These are phyloP conservation scores for Gamarada debralockiae DNA, from an alignment of 495 filamentous ascomycete genomes.

Conservation along the genomic window DNA sequence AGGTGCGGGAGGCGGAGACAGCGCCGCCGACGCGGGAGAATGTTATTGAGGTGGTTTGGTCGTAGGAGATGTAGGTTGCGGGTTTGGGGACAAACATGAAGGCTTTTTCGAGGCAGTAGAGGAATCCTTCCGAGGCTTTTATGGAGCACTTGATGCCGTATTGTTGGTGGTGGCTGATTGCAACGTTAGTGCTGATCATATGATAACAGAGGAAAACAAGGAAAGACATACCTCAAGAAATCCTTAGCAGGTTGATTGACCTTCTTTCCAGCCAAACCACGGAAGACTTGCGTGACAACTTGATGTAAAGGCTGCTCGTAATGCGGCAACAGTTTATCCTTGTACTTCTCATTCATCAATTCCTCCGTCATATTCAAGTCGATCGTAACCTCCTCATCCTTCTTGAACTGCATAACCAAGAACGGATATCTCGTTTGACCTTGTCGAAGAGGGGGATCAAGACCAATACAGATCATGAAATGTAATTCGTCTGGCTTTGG, in stretches of 20 bases:
- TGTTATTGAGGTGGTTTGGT: conserved; percentile 81
- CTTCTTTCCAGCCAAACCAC: conserved; percentile 89
- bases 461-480: conserved; percentile 87
- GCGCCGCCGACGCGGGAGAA: conserved; percentile 96
- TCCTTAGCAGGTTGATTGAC: conserved; percentile 90
- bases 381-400: conserved; percentile 94
- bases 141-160: conserved; percentile 98
- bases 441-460: conserved; percentile 94
- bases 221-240: conserved; percentile 60
- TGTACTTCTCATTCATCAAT: conserved; percentile 77
- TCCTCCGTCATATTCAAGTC: conserved; percentile 97
- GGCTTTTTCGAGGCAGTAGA: conserved; percentile 96
- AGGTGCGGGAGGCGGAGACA: conserved; percentile 89
- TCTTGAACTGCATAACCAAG: conserved; percentile 98
- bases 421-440: conserved; percentile 98
- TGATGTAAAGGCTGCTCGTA: conserved; percentile 91
- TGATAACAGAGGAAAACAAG: background rate
- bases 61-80: conserved; percentile 91
- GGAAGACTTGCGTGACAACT: conserved; percentile 92
- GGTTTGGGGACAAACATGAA: conserved; percentile 99
- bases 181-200: conserved; percentile 14
- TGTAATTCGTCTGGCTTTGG: conserved; percentile 97
- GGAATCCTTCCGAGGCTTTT: conserved; percentile 95
- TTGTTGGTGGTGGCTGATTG: conserved; percentile 75
- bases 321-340: conserved; percentile 76